These are phyloP conservation scores for Psilocybe mexicana DNA, from an alignment of 1,284 basidiomycete species.

Conservation along the genomic window DNA sequence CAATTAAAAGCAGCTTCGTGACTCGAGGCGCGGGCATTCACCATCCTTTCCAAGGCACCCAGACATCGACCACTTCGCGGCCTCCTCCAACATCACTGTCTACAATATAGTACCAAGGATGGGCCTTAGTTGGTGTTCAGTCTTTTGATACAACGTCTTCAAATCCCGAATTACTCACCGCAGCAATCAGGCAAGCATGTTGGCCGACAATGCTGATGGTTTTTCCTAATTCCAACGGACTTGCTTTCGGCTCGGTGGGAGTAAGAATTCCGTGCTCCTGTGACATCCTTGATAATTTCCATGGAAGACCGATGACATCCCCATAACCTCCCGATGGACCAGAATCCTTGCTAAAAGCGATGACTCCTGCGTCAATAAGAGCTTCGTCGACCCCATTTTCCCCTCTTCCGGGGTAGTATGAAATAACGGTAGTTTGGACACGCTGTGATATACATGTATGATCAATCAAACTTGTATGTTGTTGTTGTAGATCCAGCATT, in stretches of 20 bases:
- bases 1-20: too few species aligned
- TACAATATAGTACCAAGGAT: constrained; percentile 83
- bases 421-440: constrained; percentile 74
- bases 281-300: constrained; percentile 73
- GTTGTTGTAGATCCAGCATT: constrained; percentile 82
- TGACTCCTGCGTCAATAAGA: constrained; percentile 77
- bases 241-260: constrained; percentile 30
- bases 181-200: constrained; percentile 79
- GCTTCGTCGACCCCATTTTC: constrained; percentile 66
- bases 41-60: constrained; percentile 93
- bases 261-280: constrained; percentile 83
- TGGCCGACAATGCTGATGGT: constrained; percentile 70
- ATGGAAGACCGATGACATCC: constrained; percentile 66
- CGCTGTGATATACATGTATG: constrained; percentile 61
- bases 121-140: constrained; percentile 35
- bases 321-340: constrained; percentile 76
- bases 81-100: constrained; percentile 54
- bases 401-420: constrained; percentile 73
- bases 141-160: too few species aligned
- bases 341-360: constrained; percentile 84
- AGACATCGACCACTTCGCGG: constrained; percentile 73
- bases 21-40: constrained; percentile 30
- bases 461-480: constrained; percentile 69
- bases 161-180: constrained; percentile 37
- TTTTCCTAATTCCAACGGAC: constrained; percentile 56